Evolutionary conservation across 768 basidiomycete species (phyloP).

Genomic region (Gloeophyllum trabeum): DNA sequence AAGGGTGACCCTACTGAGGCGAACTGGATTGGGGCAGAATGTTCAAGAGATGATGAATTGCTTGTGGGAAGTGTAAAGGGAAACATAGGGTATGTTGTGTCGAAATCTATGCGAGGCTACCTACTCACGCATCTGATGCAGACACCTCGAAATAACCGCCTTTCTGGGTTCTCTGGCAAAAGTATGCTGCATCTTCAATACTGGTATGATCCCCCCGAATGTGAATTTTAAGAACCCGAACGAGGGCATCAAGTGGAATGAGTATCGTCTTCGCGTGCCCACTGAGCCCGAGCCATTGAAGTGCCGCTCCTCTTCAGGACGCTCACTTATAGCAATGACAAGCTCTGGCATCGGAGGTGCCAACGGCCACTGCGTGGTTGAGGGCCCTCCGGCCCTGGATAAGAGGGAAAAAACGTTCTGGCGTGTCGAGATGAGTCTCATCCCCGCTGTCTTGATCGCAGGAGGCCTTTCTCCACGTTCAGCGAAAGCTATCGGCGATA

Average conservation of each 20-base stretch:
- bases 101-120: conserved; percentile 2
- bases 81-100: conserved; percentile 27
- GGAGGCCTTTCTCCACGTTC: conserved; percentile 27
- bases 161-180: conserved; percentile 35
- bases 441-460: conserved; percentile 15
- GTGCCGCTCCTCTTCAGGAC: conserved; percentile 11
- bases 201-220: conserved; percentile 25
- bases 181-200: conserved; percentile 26
- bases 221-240: conserved; percentile 24
- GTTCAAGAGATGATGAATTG: conserved; percentile 20
- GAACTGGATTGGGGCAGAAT: conserved; percentile 31
- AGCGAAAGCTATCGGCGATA: conserved; percentile 7
- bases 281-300: conserved; percentile 15
- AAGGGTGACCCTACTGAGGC: conserved; percentile 39
- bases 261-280: conserved; percentile 25
- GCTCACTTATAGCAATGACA: conserved; percentile 25
- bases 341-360: conserved; percentile 34
- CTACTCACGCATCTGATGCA: conserved; percentile 6
- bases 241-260: conserved; percentile 26
- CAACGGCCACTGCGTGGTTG: conserved; percentile 29
- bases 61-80: conserved; percentile 34
- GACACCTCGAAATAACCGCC: conserved; percentile 29
- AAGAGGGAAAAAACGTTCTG: background rate
- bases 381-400: conserved; percentile 17
- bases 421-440: background rate